Evolutionary conservation across 176 grass and related monocot species (phyloP).

Genomic region (Zea luxurians): DNA sequence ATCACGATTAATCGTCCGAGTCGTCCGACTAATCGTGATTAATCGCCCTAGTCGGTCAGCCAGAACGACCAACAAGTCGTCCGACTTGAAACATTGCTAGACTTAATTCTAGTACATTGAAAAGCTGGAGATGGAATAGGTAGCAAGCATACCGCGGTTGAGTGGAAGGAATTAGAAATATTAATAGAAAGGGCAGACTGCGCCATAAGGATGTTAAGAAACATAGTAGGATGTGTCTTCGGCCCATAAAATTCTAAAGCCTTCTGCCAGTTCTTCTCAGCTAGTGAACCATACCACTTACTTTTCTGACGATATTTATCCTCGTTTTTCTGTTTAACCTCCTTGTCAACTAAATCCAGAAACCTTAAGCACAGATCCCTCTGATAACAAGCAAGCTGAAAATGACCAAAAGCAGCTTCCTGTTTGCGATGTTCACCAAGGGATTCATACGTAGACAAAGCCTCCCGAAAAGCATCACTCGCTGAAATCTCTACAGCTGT

Average conservation of each 20-base stretch:
- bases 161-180: slow-evolving; percentile 62
- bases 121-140: background rate
- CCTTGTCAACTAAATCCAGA: slow-evolving; percentile 71
- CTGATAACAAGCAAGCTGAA: slow-evolving; percentile 89
- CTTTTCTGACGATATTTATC: slow-evolving; percentile 77
- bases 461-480: slow-evolving; percentile 88
- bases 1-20: too few relatives aligned
- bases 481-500: slow-evolving; percentile 66
- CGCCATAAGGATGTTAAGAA: slow-evolving; percentile 85
- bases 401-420: slow-evolving; percentile 88
- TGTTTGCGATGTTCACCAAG: slow-evolving; percentile 78
- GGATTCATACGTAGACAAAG: slow-evolving; percentile 83
- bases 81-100: too few relatives aligned
- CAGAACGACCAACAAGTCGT: too few relatives aligned
- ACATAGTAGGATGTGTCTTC: slow-evolving; percentile 85
- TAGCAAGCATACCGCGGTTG: slow-evolving; percentile 57
- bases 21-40: too few relatives aligned
- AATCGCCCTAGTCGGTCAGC: too few relatives aligned
- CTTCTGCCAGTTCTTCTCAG: slow-evolving; percentile 90
- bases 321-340: slow-evolving; percentile 69
- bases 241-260: slow-evolving; percentile 82
- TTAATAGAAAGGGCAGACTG: slow-evolving; percentile 62
- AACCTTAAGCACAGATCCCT: slow-evolving; percentile 85
- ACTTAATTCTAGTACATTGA: slow-evolving; percentile 24
- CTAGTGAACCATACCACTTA: slow-evolving; percentile 83